Base-by-base conservation (phyloP, 2,329 filamentous ascomycete species). In the Onygenales sp. region DNA sequence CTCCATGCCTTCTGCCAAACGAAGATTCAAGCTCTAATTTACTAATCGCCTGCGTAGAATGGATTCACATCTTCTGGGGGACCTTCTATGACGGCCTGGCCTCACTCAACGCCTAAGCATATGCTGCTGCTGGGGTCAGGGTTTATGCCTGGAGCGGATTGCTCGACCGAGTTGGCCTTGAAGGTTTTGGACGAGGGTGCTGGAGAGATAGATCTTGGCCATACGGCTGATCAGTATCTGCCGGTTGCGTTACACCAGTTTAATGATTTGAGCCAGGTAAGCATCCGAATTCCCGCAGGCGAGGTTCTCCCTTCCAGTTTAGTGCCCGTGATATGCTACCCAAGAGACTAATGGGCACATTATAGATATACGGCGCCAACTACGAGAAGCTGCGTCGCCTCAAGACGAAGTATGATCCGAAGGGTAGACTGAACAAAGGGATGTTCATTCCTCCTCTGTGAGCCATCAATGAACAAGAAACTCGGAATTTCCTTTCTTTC, bases 341-440 rank as follows among this genome's bases (percentile, higher is more conserved):
- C 47, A 5, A 38, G 17, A 38, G 8, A 14, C 8, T 17, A 46
- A 9, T 33, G 45, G 10, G 36, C 33, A 48, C 14, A 17, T 43
- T 17, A 33, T 50, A 50, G 48, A 50, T 74, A 56, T 75, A 69
- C 54, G 72, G 72, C 4, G 52, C 48, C 3, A 75, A 72, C 55
- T 74, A 74, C 45, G 56, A 57, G 1, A 61, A 53, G 2, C 60
- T 74, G 21, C 57, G 64, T 2, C 7, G 55, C 6, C 60, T 75
- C 31, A 75, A 75, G 64, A 54, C 61, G 8, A 67, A 69, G 49
- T 73, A 69, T 57, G 73, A 75, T 55, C 71, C 72, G 5, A 33
- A 21, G 13, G 27, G 49, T 13, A 43, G 39, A 5, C 21, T 43
- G 14, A 51, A 51, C 32, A 49, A 48, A 7, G 46, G 36, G 10